Conservation (phyloP, 345 rosid species). For the Pugionium cornutum region DNA sequence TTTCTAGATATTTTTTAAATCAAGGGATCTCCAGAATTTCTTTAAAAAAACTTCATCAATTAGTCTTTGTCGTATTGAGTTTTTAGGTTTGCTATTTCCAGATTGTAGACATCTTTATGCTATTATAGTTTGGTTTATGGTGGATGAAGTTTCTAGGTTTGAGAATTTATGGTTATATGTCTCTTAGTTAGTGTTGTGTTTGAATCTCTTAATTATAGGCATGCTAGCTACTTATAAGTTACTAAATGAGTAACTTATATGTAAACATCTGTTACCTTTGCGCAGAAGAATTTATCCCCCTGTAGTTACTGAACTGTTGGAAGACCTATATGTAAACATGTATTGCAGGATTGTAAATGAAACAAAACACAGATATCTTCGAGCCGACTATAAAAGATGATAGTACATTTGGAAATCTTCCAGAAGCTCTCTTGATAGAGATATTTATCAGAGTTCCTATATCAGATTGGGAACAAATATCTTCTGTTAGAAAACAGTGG, state of each 20-base stretch:
- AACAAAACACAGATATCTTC: conserved; percentile 36
- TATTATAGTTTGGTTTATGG: not conserved
- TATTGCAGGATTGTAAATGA: conserved; percentile 58
- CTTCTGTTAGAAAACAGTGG: conserved; percentile 78
- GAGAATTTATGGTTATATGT: not conserved
- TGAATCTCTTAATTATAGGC: not conserved
- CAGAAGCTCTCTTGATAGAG: conserved; percentile 77
- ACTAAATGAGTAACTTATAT: not conserved
- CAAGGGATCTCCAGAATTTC: too few relatives aligned
- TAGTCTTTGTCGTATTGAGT: not conserved
- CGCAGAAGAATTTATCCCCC: not conserved
- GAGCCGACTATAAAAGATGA: conserved; percentile 37
- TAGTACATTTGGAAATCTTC: conserved; percentile 58
- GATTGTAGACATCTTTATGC: too few relatives aligned
- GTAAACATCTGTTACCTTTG: not conserved
- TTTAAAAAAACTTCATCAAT: too few relatives aligned
- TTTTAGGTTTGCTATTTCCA: too few relatives aligned
- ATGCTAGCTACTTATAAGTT: not conserved
- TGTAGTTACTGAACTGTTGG: not conserved
- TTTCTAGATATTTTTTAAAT: too few relatives aligned
- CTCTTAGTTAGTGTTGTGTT: not conserved
- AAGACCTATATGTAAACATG: conserved; percentile 8
- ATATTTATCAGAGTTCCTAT: conserved; percentile 72
- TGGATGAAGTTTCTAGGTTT: not conserved
- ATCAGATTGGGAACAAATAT: conserved; percentile 58